These are phyloP conservation scores for Leishmania tropica DNA, from an alignment of 208 protist genomes.

Conservation along the genomic window DNA sequence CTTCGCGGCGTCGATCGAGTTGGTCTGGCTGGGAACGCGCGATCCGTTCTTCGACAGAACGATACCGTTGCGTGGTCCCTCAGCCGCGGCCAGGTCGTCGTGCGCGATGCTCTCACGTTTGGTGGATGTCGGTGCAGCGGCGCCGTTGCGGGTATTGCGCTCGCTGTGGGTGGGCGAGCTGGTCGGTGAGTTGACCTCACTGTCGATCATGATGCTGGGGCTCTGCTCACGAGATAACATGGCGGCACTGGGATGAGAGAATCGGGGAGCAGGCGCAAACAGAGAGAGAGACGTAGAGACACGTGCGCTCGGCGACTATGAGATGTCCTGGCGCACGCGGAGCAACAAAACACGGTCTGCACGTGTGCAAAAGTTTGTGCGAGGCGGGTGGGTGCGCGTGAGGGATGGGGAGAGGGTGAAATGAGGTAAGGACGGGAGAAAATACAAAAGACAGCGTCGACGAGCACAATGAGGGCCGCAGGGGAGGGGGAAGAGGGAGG, in stretches of 20 bases:
- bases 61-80: constrained; percentile 4
- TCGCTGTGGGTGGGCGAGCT: constrained; percentile 4
- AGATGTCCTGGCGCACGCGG: not conserved
- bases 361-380: not conserved
- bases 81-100: not conserved
- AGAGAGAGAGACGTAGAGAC: not conserved
- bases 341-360: not conserved
- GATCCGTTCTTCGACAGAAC: not conserved
- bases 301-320: not conserved
- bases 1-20: not conserved
- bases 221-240: constrained; percentile 25
- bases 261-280: not conserved
- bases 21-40: not conserved
- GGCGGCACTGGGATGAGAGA: not conserved
- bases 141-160: not conserved
- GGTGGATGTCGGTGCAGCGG: not conserved
- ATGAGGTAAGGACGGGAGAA: not conserved
- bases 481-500: not conserved
- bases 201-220: constrained; percentile 19
- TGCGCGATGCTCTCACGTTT: not conserved
- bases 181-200: not conserved
- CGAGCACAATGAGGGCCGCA: not conserved
- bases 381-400: not conserved
- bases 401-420: not conserved
- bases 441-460: not conserved